A percentile compares a stretch with the other conserved stretches of the same genome.
Evolutionary conservation across 176 grass and related monocot species (phyloP).

Genomic region (Musa beccarii): DNA sequence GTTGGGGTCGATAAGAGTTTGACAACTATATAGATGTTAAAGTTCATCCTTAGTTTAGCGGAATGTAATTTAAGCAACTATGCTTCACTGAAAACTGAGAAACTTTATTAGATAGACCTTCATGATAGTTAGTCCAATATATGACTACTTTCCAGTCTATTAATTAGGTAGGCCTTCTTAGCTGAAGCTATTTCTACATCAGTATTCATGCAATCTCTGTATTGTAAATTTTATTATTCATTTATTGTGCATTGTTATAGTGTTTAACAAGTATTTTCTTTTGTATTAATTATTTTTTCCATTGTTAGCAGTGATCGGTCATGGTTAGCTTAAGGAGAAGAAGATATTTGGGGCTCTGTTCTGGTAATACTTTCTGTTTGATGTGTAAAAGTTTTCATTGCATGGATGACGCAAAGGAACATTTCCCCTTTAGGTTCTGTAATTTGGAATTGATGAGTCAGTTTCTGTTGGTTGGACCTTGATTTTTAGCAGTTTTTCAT

Average conservation of each 20-base stretch:
- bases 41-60: background rate
- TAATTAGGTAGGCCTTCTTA: background rate
- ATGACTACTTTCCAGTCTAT: background rate
- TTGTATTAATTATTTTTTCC: background rate
- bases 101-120: background rate
- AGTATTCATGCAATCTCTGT: background rate
- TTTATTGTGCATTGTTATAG: background rate
- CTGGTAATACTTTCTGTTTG: background rate
- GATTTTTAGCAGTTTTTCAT: background rate
- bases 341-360: slow-evolving; percentile 10
- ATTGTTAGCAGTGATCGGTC: background rate
- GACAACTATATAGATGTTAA: background rate
- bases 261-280: background rate
- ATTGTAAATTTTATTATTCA: background rate
- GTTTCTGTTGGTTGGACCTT: background rate
- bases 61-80: background rate
- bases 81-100: background rate
- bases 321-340: slow-evolving; percentile 21
- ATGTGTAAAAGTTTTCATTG: too few species aligned
- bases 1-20: background rate
- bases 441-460: background rate
- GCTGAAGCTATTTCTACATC: too few species aligned
- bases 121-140: background rate
- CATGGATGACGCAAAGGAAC: too few species aligned
- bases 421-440: background rate